Percentiles rank a stretch among this genome's conserved stretches.
Evolutionary conservation across 805 yeast genomes (phyloP).

Genomic region (Lipomyces anomalus): DNA sequence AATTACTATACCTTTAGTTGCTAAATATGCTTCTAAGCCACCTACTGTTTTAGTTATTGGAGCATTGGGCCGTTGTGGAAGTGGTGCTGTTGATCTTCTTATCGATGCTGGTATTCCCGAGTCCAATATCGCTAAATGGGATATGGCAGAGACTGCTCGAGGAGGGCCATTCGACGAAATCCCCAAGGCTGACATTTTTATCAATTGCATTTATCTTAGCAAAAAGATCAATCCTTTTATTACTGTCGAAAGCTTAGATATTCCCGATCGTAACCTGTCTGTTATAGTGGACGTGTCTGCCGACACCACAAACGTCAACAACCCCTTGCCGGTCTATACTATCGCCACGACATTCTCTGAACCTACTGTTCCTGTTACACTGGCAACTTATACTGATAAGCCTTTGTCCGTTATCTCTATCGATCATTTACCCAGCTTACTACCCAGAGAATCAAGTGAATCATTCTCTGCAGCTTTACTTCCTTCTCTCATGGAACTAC

Average conservation of each 20-base stretch:
- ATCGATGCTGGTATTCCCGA: constrained; percentile 84
- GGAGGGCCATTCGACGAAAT: constrained; percentile 98
- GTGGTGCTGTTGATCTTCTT: constrained; percentile 88
- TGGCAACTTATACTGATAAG: constrained; percentile 60
- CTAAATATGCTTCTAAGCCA: constrained; percentile 49
- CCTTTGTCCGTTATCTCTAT: constrained; percentile 87
- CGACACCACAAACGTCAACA: constrained; percentile 97
- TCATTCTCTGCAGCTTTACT: constrained; percentile 78
- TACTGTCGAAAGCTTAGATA: constrained; percentile 61
- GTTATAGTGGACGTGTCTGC: constrained; percentile 97
- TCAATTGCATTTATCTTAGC: constrained; percentile 93
- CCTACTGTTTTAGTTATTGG: constrained; percentile 80
- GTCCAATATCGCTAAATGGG: constrained; percentile 83
- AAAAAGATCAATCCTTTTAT: constrained; percentile 91
- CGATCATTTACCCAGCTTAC: constrained; percentile 90
- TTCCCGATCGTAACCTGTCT: constrained; percentile 65
- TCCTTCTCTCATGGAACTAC: constrained; percentile 82
- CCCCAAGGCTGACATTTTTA: constrained; percentile 77
- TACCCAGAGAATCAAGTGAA: constrained; percentile 97
- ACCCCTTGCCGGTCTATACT: constrained; percentile 91
- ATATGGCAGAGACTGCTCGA: constrained; percentile 88
- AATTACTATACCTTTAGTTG: no score
- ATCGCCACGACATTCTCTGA: constrained; percentile 84
- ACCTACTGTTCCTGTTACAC: constrained; percentile 83
- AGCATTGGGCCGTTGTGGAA: constrained; percentile 97